Evolutionary conservation across 331 rosid species (phyloP).

Genomic region (Cydonia oblonga): DNA sequence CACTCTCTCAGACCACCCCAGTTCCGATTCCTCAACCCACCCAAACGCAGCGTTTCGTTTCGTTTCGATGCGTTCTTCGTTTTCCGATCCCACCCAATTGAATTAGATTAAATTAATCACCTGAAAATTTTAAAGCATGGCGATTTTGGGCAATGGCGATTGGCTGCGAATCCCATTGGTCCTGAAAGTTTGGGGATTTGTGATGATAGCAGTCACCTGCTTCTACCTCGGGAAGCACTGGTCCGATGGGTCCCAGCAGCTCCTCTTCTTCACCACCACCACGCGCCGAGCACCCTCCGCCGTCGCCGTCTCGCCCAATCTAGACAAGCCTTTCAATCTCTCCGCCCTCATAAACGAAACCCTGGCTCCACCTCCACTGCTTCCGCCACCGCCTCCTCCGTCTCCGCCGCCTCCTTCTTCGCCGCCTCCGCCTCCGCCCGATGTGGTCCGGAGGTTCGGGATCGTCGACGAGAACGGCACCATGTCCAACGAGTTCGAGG

Average conservation of each 20-base stretch:
- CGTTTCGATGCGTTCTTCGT: background rate
- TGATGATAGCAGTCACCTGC: constrained; percentile 37
- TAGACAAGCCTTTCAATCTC: constrained; percentile 29
- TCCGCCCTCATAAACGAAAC: constrained; percentile 27
- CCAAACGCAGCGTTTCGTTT: background rate
- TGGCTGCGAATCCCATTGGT: constrained; percentile 12
- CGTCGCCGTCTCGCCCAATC: constrained; percentile 57
- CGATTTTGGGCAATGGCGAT: constrained; percentile 24
- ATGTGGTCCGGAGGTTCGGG: constrained; percentile 43
- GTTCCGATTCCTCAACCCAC: background rate
- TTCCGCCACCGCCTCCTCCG: constrained; percentile 1
- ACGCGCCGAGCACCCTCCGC: constrained; percentile 8
- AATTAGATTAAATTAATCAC: background rate
- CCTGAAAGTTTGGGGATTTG: constrained; percentile 30
- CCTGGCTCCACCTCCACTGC: background rate
- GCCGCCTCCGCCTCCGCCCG: constrained; percentile 23
- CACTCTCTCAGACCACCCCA: background rate
- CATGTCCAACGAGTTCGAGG: constrained; percentile 79
- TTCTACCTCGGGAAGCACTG: constrained; percentile 69
- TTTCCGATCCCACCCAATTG: background rate
- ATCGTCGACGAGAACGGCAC: constrained; percentile 69
- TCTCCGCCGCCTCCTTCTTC: background rate
- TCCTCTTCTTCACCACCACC: constrained; percentile 50
- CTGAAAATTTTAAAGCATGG: constrained; percentile 10
- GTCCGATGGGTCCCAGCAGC: constrained; percentile 53